Percentiles rank a stretch among this genome's conserved stretches.
Conservation (phyloP, 768 basidiomycete species). For the Kwoniella dejecticola region DNA sequence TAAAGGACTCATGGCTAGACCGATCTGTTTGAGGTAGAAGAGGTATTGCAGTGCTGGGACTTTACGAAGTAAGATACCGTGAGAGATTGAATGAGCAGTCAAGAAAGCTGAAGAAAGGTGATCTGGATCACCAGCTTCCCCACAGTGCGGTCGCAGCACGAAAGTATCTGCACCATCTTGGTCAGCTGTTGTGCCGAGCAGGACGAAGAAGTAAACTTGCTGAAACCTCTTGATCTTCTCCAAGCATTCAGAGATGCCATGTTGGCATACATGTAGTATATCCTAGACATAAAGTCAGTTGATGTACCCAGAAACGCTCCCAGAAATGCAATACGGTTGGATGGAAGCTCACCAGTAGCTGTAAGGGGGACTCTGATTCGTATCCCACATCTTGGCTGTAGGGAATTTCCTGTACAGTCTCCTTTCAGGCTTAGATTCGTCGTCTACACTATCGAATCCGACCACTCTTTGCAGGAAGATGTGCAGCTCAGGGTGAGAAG, state of each 20-base stretch:
- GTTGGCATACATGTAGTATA: slow-evolving; percentile 97
- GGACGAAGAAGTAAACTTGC: slow-evolving; percentile 60
- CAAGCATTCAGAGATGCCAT: slow-evolving; percentile 93
- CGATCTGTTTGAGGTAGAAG: slow-evolving; percentile 97
- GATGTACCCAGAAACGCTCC: neutral
- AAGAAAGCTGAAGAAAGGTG: slow-evolving; percentile 95
- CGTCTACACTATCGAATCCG: slow-evolving; percentile 98
- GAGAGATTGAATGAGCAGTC: slow-evolving; percentile 95
- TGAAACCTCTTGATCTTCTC: slow-evolving; percentile 84
- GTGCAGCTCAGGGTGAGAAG: slow-evolving; percentile 88
- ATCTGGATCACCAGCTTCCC: slow-evolving; percentile 97
- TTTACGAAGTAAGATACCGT: slow-evolving; percentile 96
- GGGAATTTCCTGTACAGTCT: slow-evolving; percentile 93
- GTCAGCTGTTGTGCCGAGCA: slow-evolving; percentile 11
- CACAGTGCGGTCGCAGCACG: slow-evolving; percentile 92
- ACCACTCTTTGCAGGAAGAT: slow-evolving; percentile 91
- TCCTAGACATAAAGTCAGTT: slow-evolving; percentile 58
- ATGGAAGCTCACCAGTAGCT: slow-evolving; percentile 75
- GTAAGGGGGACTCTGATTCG: slow-evolving; percentile 85
- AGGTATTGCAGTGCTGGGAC: slow-evolving; percentile 90
- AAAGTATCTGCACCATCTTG: slow-evolving; percentile 71
- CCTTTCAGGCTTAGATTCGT: slow-evolving; percentile 91
- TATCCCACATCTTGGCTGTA: slow-evolving; percentile 85
- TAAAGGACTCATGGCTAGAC: slow-evolving; percentile 95
- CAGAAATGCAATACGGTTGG: too few relatives aligned